Evolutionary conservation across 2,329 filamentous ascomycete genomes (phyloP).

Genomic region (Xylariaceae sp.): DNA sequence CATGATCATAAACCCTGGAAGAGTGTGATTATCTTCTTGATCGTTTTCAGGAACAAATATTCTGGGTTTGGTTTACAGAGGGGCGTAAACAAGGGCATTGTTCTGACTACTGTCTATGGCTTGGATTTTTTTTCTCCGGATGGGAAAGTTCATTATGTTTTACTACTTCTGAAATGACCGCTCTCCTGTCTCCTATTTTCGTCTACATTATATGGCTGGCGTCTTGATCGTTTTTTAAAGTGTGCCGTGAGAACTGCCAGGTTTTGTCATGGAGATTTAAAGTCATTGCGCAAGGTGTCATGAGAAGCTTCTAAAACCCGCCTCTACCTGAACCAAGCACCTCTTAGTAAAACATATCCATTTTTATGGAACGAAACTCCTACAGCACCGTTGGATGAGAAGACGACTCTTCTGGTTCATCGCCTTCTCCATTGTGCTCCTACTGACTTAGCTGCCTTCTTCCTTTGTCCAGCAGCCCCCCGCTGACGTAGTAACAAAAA

Average conservation of each 20-base stretch:
- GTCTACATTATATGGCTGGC: not conserved
- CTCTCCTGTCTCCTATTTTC: not conserved
- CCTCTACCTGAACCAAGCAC: not conserved
- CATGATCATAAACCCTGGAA: not conserved
- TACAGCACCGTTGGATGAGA: too few relatives aligned
- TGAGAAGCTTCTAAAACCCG: not conserved
- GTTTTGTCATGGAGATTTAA: not conserved
- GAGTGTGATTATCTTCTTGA: not conserved
- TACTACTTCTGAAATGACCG: constrained; percentile 14
- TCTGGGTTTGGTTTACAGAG: constrained; percentile 16
- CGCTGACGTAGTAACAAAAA: too few relatives aligned
- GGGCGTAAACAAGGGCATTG: constrained; percentile 11
- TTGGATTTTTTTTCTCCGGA: constrained; percentile 10
- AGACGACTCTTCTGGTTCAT: too few relatives aligned
- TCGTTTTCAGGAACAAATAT: constrained; percentile 15
- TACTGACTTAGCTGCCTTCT: too few relatives aligned
- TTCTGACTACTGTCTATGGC: constrained; percentile 14
- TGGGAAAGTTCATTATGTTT: not conserved
- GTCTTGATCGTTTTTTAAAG: not conserved
- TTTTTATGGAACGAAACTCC: too few relatives aligned
- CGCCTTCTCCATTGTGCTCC: too few relatives aligned
- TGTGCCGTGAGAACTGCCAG: not conserved
- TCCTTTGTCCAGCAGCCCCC: too few relatives aligned
- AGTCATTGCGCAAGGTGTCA: not conserved
- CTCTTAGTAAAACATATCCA: too few relatives aligned